A percentile compares a stretch with the other conserved stretches of the same genome.
Evolutionary conservation across 441 rosid species (phyloP).

Genomic region (Populus hybrid): DNA sequence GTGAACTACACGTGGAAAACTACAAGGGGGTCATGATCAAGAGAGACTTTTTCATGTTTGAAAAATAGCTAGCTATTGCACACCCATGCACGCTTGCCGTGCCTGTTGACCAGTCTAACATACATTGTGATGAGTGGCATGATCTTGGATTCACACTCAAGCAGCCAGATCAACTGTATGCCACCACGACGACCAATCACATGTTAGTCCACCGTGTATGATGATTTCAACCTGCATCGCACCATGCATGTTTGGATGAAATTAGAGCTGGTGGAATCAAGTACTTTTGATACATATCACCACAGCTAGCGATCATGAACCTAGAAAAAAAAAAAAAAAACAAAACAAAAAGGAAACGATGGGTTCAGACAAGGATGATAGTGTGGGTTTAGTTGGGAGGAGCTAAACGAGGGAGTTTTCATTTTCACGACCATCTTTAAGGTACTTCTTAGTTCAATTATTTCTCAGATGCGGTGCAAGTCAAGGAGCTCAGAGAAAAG

Average conservation of each 20-base stretch:
- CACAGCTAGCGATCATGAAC: not conserved
- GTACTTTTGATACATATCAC: not conserved
- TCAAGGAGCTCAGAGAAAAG: conserved; percentile 28
- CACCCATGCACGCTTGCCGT: conserved; percentile 19
- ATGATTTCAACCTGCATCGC: conserved; percentile 22
- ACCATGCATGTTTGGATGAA: conserved; percentile 9
- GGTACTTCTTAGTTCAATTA: not conserved
- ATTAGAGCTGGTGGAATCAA: conserved; percentile 4
- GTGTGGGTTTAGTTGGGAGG: conserved; percentile 14
- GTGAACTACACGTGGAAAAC: conserved; percentile 88
- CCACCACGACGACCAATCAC: conserved; percentile 20
- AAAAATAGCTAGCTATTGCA: conserved; percentile 23
- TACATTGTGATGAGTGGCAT: conserved; percentile 10
- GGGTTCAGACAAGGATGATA: conserved; percentile 22
- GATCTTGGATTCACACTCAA: conserved; percentile 28
- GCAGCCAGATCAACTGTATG: not conserved
- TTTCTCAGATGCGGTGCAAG: conserved; percentile 22
- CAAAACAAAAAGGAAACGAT: not conserved
- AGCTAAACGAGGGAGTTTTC: conserved; percentile 8
- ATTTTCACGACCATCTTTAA: not conserved
- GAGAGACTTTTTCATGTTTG: conserved; percentile 27
- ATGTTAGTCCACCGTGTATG: conserved; percentile 13
- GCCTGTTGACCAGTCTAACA: conserved; percentile 45
- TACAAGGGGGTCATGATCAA: conserved; percentile 43
- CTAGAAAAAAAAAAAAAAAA: not conserved